phyloP scores from a whole-genome alignment of 2,329 filamentous ascomycete genomes.

The Myotisia sp. region DNA sequence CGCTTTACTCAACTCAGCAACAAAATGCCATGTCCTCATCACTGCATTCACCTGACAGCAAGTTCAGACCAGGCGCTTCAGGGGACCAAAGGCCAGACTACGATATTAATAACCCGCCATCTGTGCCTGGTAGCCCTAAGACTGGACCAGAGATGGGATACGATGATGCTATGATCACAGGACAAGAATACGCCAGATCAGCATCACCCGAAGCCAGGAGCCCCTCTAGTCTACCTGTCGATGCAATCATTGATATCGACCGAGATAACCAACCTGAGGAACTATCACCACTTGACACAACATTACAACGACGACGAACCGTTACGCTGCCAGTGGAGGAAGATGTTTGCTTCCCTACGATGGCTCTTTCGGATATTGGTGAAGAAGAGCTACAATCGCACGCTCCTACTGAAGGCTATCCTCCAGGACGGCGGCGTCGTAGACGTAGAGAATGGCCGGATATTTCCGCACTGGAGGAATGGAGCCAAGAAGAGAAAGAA shows the following conservation, averaged over 20 bases:
- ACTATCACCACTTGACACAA: conserved; percentile 24
- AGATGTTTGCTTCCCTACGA: conserved; percentile 84
- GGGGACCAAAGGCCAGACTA: conserved; percentile 28
- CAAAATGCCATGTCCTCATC: conserved; percentile 1
- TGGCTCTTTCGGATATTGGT: conserved; percentile 62
- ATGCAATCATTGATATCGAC: conserved; percentile 35
- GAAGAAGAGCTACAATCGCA: conserved; percentile 54
- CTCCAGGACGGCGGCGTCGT: conserved; percentile 37
- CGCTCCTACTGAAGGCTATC: conserved; percentile 32
- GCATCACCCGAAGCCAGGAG: conserved; percentile 24
- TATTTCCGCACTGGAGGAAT: conserved; percentile 68
- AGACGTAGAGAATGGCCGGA: conserved; percentile 73
- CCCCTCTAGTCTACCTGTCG: conserved; percentile 16
- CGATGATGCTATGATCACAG: conserved; percentile 40
- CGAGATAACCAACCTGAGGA: conserved; percentile 25
- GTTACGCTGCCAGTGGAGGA: conserved; percentile 55
- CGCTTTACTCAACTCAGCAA: neutral
- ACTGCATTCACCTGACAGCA: conserved; percentile 4
- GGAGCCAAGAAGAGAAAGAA: conserved; percentile 82
- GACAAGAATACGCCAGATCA: conserved; percentile 24
- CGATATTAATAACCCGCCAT: conserved; percentile 53
- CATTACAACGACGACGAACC: conserved; percentile 39
- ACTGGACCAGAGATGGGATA: conserved; percentile 38
- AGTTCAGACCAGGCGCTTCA: conserved; percentile 9
- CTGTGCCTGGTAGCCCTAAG: conserved; percentile 44